Evolutionary conservation across 345 rosid species (phyloP).

Genomic region (Raphanus raphanistrum): DNA sequence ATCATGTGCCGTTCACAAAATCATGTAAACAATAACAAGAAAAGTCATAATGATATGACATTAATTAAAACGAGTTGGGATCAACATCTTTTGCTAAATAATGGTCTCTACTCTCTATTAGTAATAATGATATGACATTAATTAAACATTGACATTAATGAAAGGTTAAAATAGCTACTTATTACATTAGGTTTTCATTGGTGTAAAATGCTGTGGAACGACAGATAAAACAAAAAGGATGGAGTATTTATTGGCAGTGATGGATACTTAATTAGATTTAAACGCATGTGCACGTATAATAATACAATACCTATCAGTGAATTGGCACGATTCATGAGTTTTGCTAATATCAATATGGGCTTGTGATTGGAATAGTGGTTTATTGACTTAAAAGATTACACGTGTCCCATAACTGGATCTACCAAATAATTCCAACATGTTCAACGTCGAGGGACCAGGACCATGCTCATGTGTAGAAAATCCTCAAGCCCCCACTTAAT

Average conservation of each 20-base stretch:
- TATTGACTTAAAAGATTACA: background rate
- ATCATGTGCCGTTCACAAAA: too few species aligned
- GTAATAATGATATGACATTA: background rate
- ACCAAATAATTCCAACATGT: background rate
- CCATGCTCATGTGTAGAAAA: background rate
- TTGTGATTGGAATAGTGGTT: constrained; percentile 1
- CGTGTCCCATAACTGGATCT: background rate
- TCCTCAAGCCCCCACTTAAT: background rate
- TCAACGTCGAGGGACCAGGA: background rate
- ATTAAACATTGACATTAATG: too few species aligned
- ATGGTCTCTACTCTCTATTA: background rate
- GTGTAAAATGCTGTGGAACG: too few species aligned
- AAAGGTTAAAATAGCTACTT: background rate
- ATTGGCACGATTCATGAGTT: background rate
- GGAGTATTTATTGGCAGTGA: background rate
- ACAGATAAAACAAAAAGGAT: too few species aligned
- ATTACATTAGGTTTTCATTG: background rate
- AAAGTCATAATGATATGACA: too few species aligned
- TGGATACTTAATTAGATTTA: background rate
- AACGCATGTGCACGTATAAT: background rate
- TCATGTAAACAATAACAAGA: background rate
- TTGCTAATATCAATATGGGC: background rate
- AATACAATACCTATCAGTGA: background rate
- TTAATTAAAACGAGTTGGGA: background rate
- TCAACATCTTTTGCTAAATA: background rate